Percentiles rank a stretch among this genome's conserved stretches.
These are phyloP conservation scores for Solanum chmielewskii DNA, from an alignment of 257 asterid species.

Conservation along the genomic window DNA sequence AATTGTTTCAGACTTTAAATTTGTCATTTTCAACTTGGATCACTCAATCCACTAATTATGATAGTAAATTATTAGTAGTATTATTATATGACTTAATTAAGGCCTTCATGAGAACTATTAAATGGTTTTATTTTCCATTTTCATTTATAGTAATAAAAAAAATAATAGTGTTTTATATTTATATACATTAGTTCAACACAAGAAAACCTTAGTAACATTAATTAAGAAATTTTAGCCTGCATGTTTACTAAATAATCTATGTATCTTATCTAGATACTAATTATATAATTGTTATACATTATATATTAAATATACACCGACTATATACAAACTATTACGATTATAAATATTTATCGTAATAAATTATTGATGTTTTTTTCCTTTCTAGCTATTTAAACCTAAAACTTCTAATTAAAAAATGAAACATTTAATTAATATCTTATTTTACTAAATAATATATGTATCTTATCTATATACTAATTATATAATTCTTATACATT, in stretches of 20 bases:
- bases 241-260: not conserved
- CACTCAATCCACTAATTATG: not conserved
- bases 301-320: too few relatives aligned
- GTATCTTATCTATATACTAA: too few relatives aligned
- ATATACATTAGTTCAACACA: not conserved
- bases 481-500: too few relatives aligned
- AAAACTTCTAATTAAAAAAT: accelerated
- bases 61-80: not conserved
- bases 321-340: not conserved
- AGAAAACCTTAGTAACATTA: not conserved
- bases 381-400: accelerated
- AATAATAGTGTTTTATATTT: not conserved
- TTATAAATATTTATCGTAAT: too few relatives aligned
- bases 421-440: too few relatives aligned
- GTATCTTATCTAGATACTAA: not conserved
- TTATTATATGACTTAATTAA: not conserved
- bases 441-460: not conserved
- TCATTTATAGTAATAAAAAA: not conserved
- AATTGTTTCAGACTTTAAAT: not conserved
- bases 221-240: not conserved
- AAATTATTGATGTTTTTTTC: too few relatives aligned
- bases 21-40: not conserved
- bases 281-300: not conserved
- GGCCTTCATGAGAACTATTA: not conserved
- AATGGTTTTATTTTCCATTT: not conserved